Evolutionary conservation across 2,329 filamentous ascomycete genomes (phyloP), one percentile per base, ranked within the genome.

Genomic region (Aspergillus sp.): DNA sequence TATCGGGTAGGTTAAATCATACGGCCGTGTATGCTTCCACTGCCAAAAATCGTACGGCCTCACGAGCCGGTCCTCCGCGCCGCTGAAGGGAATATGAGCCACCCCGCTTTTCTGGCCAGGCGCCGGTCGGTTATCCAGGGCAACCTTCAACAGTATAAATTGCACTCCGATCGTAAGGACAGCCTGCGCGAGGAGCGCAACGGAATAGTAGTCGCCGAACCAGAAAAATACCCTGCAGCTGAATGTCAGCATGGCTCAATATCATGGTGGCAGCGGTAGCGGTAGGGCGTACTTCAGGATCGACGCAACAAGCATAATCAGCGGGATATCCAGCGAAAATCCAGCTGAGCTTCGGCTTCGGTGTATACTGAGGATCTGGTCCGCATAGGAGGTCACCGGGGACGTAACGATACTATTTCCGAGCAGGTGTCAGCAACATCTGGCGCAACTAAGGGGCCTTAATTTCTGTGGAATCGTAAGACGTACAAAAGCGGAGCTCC

Each of bases 301-400:
- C 39, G 84, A 86, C 35, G 85, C 82, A 56, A 86, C 77, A 17
- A 88, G 82, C 85, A 88, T 88, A 63, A 88, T 88, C 65, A 88
- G 73, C 15, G 85, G 85, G 39, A 88, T 87, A 67, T 88, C 86
- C 64, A 88, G 76, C 15, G 85, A 87, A 73, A 88, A 88, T 33
- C 86, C 86, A 35, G 82, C 82, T 4, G 84, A 87, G 56, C 78
- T 84, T 64, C 82, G 80, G 57, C 74, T 81, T 63, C 80, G 80
- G 73, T 87, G 81, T 67, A 88, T 88, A 64, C 81, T 84, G 70
- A 85, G 80, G 68, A 88, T 88, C 69, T 88, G 86, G 71, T 88
- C 86, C 60, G 84, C 81, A 75, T 88, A 88, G 64, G 83, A 86
- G 50, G 85, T 87, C 58, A 88, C 73, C 8, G 86, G 86, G 7